Evolutionary conservation across 306 rosid species (phyloP), one percentile per base, ranked within the genome.

Genomic region (Carpinus fangiana): DNA sequence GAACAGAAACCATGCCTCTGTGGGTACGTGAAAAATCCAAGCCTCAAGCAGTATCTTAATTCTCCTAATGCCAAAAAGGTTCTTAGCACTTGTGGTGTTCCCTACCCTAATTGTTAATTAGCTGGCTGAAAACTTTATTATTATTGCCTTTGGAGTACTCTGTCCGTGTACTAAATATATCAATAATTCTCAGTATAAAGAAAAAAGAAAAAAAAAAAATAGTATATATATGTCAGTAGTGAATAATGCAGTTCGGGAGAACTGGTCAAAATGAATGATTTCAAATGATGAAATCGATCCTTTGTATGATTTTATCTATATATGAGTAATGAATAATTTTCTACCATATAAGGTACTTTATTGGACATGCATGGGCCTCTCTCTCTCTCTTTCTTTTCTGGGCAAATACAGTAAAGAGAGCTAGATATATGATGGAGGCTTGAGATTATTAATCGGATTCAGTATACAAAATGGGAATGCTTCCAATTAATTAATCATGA

Each of bases 1-100:
- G 87, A 87, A 73, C 96, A 91, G 47, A 83, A 17, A 75, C 86
- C 93, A 59, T 91, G 96, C 78, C 85, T 87, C 3, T 91, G 96
- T 75, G 87, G 78, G 46, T 91, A 91, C 81, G 61, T 84, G 50
- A 86, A 76, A 61, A 78, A 86, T 54, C 96, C 96, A 16, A 69
- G 28, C n/a, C 79, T 87, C 2, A 72, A 47, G 62, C 83, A 57
- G 26, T 91, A 86, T 38, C 59, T 87, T 3, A 77, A 73, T 68
- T 79, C 89, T 78, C 80, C 90, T 0, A 89, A 86, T 20, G 73
- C 91, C 20, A 82, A 36, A 81, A 87, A 76, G 66, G 90, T 91
- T 0, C 81, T 86, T 23, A 38, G 21, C 53, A 5, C 81, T 47
- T 91, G 96, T 67, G 87, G 88, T 0, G 74, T 91, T 70, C 56